Evolutionary conservation across 2,329 filamentous ascomycete genomes (phyloP).

Genomic region (Stemphylium lycopersici): DNA sequence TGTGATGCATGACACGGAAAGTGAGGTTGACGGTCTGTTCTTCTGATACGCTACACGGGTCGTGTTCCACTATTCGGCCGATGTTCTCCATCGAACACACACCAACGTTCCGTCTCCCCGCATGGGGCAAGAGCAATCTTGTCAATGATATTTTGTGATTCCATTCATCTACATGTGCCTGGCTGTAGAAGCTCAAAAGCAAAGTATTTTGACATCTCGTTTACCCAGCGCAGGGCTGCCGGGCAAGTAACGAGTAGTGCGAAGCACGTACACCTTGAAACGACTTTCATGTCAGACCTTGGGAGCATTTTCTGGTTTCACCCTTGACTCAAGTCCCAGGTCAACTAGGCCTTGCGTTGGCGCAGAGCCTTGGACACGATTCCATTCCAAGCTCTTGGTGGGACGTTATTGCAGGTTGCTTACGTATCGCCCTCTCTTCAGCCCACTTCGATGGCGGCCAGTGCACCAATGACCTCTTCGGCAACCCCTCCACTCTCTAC

Average conservation of each 20-base stretch:
- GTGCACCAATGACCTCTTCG: slow-evolving; percentile 81
- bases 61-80: slow-evolving; percentile 7
- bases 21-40: slow-evolving; percentile 9
- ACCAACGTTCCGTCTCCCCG: slow-evolving; percentile 3
- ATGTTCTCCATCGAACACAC: slow-evolving; percentile 6
- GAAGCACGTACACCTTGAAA: slow-evolving; percentile 5
- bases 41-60: slow-evolving; percentile 9
- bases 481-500: slow-evolving; percentile 79
- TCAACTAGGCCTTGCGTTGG: neutral
- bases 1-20: slow-evolving; percentile 8
- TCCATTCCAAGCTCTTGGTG: neutral
- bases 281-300: slow-evolving; percentile 1
- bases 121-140: neutral
- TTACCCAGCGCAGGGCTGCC: neutral
- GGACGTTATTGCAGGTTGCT: neutral
- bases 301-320: neutral
- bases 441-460: slow-evolving; percentile 72
- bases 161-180: slow-evolving; percentile 10
- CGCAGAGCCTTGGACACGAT: neutral
- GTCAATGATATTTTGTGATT: slow-evolving; percentile 5
- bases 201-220: neutral
- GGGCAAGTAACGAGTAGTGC: neutral
- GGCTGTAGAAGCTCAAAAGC: neutral
- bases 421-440: slow-evolving; percentile 24
- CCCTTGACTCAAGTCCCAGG: neutral